Base-by-base conservation (phyloP, 352 stramenopile species). In the Phytopythium kandeliae region DNA sequence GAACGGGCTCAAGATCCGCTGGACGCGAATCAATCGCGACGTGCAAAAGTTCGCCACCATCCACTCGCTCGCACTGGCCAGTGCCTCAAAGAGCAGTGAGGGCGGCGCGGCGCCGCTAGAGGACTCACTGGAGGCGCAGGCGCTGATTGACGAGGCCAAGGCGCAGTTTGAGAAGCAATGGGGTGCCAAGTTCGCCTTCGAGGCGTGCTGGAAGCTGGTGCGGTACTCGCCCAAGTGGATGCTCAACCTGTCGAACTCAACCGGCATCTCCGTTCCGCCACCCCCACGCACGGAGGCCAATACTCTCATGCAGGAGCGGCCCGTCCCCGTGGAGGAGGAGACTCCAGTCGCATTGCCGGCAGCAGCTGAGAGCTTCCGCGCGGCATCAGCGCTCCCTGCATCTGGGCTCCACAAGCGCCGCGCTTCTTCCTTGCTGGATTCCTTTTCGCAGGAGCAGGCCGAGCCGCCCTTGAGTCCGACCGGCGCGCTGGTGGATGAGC, bases 1-100 rank as follows among this genome's bases (percentile, higher is more conserved):
- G 28, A 91, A 71, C 22, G 79, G 79, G 1, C 73, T 91, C 51
- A 91, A 91, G 50, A 83, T 91, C 63, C 74, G 79, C 47, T 91
- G 77, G 77, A 87, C 74, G 35, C 79, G 79, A 50, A 86, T 91
- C 57, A 89, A 91, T 44, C 74, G 74, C 50, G 79, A 91, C 53
- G 80, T 83, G 36, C 77, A 89, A 57, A 79, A 75, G 59, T 91
- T 91, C 47, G 73, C 77, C 12, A 37, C 65, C 34, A 69, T 73
- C 15, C 77, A 72, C 37, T 65, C 64, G 43, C 60, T 70, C 30
- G 55, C 83, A 19, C 67, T 85, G 31, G 46, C n/a, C 25, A 48
- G 48, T 9, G 34, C 43, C 42, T 28, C 38, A n/a, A 57, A 40
- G 17, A 41, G 34, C 15, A 42, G 16, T 1, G 28, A 60, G 0